Evolutionary conservation across 768 basidiomycete genomes (phyloP).

Genomic region (Boletellus ananas): DNA sequence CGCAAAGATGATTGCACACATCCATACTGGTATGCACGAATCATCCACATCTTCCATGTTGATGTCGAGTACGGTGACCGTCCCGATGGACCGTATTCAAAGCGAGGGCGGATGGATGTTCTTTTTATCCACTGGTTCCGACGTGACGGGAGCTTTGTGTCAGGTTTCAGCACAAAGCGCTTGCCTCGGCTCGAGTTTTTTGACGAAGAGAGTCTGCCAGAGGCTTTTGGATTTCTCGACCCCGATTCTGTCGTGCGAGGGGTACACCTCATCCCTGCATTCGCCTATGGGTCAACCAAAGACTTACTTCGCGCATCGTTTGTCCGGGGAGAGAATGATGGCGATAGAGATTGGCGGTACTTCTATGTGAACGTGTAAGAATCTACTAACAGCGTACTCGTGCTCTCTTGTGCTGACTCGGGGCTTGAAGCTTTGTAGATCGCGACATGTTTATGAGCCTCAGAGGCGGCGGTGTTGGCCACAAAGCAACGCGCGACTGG

Average conservation of each 20-base stretch:
- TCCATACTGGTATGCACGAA: neutral
- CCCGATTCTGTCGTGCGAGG: conserved; percentile 37
- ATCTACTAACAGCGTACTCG: no score
- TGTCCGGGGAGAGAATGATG: no score
- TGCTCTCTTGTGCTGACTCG: no score
- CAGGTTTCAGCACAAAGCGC: conserved; percentile 24
- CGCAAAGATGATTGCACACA: neutral
- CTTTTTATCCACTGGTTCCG: conserved; percentile 42
- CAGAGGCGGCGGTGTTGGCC: no score
- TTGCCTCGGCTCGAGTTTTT: conserved; percentile 41
- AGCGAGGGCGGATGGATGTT: conserved; percentile 30
- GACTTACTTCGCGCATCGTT: neutral
- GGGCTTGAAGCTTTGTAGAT: no score
- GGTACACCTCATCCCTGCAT: conserved; percentile 41
- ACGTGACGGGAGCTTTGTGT: conserved; percentile 17
- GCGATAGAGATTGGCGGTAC: no score
- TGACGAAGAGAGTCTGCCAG: conserved; percentile 6
- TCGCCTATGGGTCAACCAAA: conserved; percentile 17
- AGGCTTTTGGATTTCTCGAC: conserved; percentile 45
- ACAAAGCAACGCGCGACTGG: no score
- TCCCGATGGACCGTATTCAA: neutral
- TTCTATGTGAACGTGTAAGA: no score
- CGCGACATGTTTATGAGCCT: no score
- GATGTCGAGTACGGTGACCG: neutral
- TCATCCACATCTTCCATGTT: conserved; percentile 9